Evolutionary conservation across 2,329 filamentous ascomycete genomes (phyloP).

Genomic region (Drechmeria coniospora): DNA sequence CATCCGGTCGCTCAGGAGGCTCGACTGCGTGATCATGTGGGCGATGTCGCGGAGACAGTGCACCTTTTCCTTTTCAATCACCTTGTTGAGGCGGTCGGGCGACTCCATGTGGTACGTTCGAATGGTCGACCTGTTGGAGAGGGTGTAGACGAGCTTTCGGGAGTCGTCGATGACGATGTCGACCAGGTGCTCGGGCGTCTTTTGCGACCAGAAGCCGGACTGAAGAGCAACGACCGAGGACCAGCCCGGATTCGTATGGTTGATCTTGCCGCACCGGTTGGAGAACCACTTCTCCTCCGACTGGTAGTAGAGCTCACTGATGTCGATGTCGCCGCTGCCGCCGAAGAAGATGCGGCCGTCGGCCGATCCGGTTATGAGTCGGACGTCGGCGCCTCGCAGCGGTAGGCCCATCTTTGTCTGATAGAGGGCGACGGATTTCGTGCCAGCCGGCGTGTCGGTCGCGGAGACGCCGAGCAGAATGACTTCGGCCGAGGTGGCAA

Average conservation of each 20-base stretch:
- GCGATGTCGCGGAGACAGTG: conserved; percentile 57
- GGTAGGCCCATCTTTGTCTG: conserved; percentile 75
- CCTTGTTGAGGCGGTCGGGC: conserved; percentile 42
- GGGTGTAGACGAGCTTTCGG: conserved; percentile 74
- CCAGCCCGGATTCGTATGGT: conserved; percentile 67
- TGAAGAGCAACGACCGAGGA: conserved; percentile 42
- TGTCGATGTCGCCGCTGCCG: conserved; percentile 64
- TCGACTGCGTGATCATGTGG: conserved; percentile 67
- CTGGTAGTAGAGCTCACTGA: conserved; percentile 91
- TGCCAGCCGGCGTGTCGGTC: conserved; percentile 49
- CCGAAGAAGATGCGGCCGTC: conserved; percentile 90
- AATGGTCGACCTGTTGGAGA: conserved; percentile 79
- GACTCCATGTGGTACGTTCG: conserved; percentile 77
- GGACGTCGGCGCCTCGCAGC: conserved; percentile 61
- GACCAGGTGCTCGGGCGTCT: conserved; percentile 47
- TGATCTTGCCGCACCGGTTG: conserved; percentile 72
- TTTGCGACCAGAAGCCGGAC: conserved; percentile 33
- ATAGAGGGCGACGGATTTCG: conserved; percentile 63
- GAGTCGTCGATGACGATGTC: conserved; percentile 83
- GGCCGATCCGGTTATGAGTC: conserved; percentile 64
- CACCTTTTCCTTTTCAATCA: conserved; percentile 49
- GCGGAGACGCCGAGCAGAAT: conserved; percentile 74
- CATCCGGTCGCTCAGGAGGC: conserved; percentile 53
- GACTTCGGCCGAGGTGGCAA: conserved; percentile 76
- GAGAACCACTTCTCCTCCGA: conserved; percentile 97